These are phyloP conservation scores for Herpetomonas tarakana DNA, from an alignment of 208 protist genomes.

Conservation along the genomic window DNA sequence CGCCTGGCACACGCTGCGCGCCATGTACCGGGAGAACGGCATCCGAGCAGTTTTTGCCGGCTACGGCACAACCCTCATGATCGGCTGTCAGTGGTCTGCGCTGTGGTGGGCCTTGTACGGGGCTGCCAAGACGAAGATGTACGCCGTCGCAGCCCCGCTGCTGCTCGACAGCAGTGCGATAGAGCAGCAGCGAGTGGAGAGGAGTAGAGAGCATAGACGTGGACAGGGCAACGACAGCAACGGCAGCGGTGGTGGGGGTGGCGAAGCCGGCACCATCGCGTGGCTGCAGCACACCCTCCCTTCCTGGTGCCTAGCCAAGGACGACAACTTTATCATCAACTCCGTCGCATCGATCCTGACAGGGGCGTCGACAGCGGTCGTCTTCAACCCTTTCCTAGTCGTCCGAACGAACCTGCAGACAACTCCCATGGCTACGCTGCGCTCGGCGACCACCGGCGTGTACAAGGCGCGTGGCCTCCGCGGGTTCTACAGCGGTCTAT, in stretches of 20 bases:
- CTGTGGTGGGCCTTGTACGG: conserved; percentile 81
- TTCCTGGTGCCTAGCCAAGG: conserved; percentile 39
- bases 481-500: conserved; percentile 72
- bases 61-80: conserved; percentile 68
- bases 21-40: conserved; percentile 66
- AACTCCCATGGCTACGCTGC: conserved; percentile 58
- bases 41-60: conserved; percentile 71
- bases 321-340: conserved; percentile 77
- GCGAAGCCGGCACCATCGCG: conserved; percentile 4
- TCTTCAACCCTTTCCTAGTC: conserved; percentile 87
- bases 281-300: conserved; percentile 14
- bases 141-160: conserved; percentile 26
- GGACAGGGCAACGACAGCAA: neutral
- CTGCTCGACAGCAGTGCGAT: too few species aligned
- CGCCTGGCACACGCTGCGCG: conserved; percentile 22
- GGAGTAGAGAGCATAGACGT: too few species aligned
- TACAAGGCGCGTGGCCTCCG: conserved; percentile 46
- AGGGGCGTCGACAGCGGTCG: conserved; percentile 56
- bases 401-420: conserved; percentile 80
- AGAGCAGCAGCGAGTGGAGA: too few species aligned
- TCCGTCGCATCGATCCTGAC: conserved; percentile 54
- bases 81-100: conserved; percentile 83
- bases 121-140: conserved; percentile 44
- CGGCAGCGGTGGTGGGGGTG: neutral
- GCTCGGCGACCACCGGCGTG: conserved; percentile 33